phyloP scores from a whole-genome alignment of 2,329 filamentous ascomycete species.

The Lachnellula subtilissima region DNA sequence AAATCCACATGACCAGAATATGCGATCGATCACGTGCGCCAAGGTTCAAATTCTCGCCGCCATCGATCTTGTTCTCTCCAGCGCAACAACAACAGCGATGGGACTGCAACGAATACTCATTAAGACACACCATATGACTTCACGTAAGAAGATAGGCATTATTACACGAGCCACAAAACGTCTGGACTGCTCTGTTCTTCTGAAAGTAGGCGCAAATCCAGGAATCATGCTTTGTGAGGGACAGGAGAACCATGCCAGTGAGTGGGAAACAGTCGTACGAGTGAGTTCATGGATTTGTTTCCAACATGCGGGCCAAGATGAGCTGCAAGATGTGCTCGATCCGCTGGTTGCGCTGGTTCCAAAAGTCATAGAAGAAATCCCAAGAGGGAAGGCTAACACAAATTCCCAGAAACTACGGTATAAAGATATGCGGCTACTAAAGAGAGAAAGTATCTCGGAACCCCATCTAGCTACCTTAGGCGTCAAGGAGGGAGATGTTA shows the following conservation, averaged over 20 bases:
- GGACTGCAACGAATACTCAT: constrained; percentile 50
- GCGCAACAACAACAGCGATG: neutral
- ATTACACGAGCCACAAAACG: constrained; percentile 61
- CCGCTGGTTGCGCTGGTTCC: too few species aligned
- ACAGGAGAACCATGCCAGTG: constrained; percentile 9
- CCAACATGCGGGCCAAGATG: too few species aligned
- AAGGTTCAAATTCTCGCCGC: neutral
- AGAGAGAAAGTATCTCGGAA: constrained; percentile 18
- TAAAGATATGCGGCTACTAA: constrained; percentile 27
- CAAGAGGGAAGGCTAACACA: neutral
- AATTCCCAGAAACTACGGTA: constrained; percentile 25
- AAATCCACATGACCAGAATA: neutral
- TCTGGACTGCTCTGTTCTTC: constrained; percentile 54
- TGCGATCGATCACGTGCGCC: neutral
- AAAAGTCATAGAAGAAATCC: too few species aligned
- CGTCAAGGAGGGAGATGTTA: constrained; percentile 16
- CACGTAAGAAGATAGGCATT: constrained; percentile 64
- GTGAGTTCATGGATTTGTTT: constrained; percentile 11
- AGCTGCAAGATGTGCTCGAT: too few species aligned
- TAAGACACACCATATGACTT: constrained; percentile 76
- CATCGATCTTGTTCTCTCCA: neutral
- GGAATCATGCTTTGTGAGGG: constrained; percentile 74
- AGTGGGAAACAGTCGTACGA: constrained; percentile 26
- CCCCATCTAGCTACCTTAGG: constrained; percentile 11
- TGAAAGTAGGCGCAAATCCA: constrained; percentile 63